These are phyloP conservation scores for Auricularia sp. DNA, from an alignment of 768 basidiomycete species.

Conservation along the genomic window DNA sequence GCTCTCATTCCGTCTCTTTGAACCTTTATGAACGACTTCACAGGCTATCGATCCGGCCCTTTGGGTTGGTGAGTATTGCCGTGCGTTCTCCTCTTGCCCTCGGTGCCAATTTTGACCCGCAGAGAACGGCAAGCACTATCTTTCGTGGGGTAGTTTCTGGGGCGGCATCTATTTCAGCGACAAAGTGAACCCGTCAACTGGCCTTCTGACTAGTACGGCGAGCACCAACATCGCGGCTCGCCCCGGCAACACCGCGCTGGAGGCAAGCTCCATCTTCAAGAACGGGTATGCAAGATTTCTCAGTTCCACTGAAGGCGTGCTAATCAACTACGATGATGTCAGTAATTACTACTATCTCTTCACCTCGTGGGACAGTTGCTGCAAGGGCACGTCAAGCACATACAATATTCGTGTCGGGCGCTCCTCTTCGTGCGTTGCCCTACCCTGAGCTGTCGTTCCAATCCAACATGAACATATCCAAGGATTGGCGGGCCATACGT, in stretches of 20 bases:
- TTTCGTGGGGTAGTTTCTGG: slow-evolving; percentile 48
- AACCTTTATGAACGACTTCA: not conserved
- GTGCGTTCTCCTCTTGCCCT: not conserved
- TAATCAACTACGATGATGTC: slow-evolving; percentile 23
- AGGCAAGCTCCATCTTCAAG: not conserved
- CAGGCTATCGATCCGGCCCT: slow-evolving; percentile 39
- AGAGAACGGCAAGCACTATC: slow-evolving; percentile 36
- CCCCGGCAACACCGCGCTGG: not conserved
- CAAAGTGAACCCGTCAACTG: not conserved
- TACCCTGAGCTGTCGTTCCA: too few relatives aligned
- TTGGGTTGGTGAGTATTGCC: slow-evolving; percentile 25
- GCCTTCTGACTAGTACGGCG: not conserved
- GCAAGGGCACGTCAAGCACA: slow-evolving; percentile 38
- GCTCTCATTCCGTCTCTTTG: slow-evolving; percentile 5
- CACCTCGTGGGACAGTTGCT: slow-evolving; percentile 45
- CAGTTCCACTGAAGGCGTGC: slow-evolving; percentile 36
- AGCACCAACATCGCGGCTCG: not conserved
- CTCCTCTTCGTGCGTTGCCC: slow-evolving; percentile 27
- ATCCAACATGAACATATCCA: too few relatives aligned
- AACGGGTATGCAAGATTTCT: not conserved
- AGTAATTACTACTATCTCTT: slow-evolving; percentile 45
- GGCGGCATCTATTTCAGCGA: not conserved
- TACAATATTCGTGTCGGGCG: slow-evolving; percentile 53
- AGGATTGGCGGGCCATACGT: slow-evolving; percentile 37
- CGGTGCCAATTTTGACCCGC: not conserved